These are phyloP conservation scores for Gymnopus androsaceus DNA, from an alignment of 1,284 basidiomycete genomes.

Conservation along the genomic window DNA sequence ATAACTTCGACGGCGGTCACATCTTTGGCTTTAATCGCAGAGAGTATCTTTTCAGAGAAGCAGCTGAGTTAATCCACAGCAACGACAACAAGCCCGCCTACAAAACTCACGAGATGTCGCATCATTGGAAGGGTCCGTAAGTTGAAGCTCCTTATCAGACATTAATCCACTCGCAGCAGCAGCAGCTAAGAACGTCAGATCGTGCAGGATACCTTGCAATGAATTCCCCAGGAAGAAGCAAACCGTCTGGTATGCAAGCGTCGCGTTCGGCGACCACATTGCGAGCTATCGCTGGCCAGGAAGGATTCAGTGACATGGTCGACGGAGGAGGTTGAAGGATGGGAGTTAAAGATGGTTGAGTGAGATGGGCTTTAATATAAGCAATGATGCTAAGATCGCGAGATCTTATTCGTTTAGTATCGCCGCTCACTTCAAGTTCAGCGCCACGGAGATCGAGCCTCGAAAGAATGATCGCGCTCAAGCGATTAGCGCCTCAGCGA, in stretches of 20 bases:
- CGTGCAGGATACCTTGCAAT: conserved; percentile 21
- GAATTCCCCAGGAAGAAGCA: conserved; percentile 16
- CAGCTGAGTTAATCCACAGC: background rate
- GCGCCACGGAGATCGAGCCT: too few species aligned
- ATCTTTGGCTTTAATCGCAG: conserved; percentile 21
- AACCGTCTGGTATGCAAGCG: conserved; percentile 15
- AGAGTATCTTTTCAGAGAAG: conserved; percentile 22
- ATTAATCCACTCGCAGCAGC: conserved; percentile 20
- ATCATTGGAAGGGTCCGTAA: conserved; percentile 21
- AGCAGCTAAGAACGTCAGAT: conserved; percentile 23
- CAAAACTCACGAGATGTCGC: conserved; percentile 18
- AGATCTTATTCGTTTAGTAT: too few species aligned
- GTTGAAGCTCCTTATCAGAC: conserved; percentile 20
- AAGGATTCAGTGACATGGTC: conserved; percentile 2
- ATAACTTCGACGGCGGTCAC: conserved; percentile 28
- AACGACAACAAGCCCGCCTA: too few species aligned
- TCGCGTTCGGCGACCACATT: conserved; percentile 18
- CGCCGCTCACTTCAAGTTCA: too few species aligned
- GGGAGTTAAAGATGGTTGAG: too few species aligned
- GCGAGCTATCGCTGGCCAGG: conserved; percentile 15
- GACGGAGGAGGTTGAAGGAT: too few species aligned
- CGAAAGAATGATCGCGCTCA: too few species aligned
- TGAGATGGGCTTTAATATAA: too few species aligned
- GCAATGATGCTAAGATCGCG: too few species aligned
- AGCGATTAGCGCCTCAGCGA: too few species aligned